Conservation (phyloP, 2,329 filamentous ascomycete genomes). For the Hyphodiscus sp. region DNA sequence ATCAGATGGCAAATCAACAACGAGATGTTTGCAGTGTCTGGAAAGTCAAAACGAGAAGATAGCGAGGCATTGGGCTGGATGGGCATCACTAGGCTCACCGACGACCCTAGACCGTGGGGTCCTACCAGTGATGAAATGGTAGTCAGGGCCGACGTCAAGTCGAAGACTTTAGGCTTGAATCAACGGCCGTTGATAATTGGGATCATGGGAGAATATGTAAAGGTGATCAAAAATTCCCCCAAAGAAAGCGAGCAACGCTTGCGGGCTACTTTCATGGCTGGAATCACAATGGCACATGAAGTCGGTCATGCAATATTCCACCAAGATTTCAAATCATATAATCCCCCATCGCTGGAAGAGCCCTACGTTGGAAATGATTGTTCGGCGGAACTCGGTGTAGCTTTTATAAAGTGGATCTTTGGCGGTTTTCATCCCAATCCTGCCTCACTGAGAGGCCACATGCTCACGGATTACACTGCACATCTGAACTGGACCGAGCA, state of each 20-base stretch:
- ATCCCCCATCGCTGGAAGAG: slow-evolving; percentile 9
- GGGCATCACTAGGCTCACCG: slow-evolving; percentile 14
- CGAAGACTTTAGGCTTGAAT: background rate
- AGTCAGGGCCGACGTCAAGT: slow-evolving; percentile 6
- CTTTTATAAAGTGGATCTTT: slow-evolving; percentile 22
- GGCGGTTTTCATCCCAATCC: slow-evolving; percentile 13
- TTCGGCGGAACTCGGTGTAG: slow-evolving; percentile 18
- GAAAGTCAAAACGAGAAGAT: too few species aligned
- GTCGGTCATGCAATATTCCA: slow-evolving; percentile 23
- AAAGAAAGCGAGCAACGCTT: slow-evolving; percentile 14
- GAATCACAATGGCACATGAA: slow-evolving; percentile 24
- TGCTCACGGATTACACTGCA: background rate
- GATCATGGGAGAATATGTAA: slow-evolving; percentile 19
- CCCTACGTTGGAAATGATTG: slow-evolving; percentile 18
- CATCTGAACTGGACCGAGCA: background rate
- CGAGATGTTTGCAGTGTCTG: slow-evolving; percentile 8
- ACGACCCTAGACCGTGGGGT: slow-evolving; percentile 4
- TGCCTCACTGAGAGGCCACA: background rate
- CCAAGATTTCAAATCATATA: slow-evolving; percentile 16
- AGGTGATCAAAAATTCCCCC: slow-evolving; percentile 11
- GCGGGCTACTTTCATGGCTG: slow-evolving; percentile 21
- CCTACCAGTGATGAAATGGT: slow-evolving; percentile 2
- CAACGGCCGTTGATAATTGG: slow-evolving; percentile 19
- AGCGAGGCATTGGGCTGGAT: slow-evolving; percentile 3
- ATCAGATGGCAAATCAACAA: slow-evolving; percentile 21